Evolutionary conservation across 495 filamentous ascomycete genomes (phyloP), one percentile per base, ranked within the genome.

Genomic region (Penicillium macrosclerotiorum): DNA sequence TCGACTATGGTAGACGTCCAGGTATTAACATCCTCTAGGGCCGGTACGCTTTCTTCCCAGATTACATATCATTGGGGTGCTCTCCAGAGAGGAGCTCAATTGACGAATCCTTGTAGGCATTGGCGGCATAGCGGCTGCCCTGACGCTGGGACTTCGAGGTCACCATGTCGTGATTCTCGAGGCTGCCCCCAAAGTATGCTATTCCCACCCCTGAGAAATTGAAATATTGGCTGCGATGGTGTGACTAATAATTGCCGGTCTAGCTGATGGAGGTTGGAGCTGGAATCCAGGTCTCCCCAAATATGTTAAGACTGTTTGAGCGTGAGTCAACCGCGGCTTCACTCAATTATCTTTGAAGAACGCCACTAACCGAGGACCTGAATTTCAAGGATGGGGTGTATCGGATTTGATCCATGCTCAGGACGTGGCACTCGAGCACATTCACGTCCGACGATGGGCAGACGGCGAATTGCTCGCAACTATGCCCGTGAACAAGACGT

Each of bases 281-380:
- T 5, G 87, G 86, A 12, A 88, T 91, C 51, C 86, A 91, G 62
- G 76, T 90, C 11, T 84, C 86, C 7, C 86, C 86, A 3, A 90
- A 92, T 48, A 86, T 90, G 71, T 70, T 81, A 20, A 78, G 81
- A 1, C 77, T 92, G 19, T 73, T 90, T 8, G 82, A 88, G 56
- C 69, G 69, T 73, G 49, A 58, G 67, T 58, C 35, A 30, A 19
- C 5, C 7, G 16, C 13, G n/a, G n/a, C n/a, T n/a, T n/a, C n/a
- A n/a, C n/a, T n/a, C n/a, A n/a, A n/a, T n/a, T n/a, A n/a, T n/a
- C n/a, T n/a, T n/a, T n/a, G n/a, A n/a, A n/a, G n/a, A n/a, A 33
- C n/a, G 1, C 2, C 8, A 30, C 44, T 57, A 39, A 55, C 25
- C 3, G 3, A 16, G 17, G 3, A 40, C 11, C 37, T n/a, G n/a